Percentiles rank a stretch among this genome's conserved stretches.
Evolutionary conservation across 805 yeast genomes (phyloP).

Genomic region (Tetrapisispora iriomotensis): DNA sequence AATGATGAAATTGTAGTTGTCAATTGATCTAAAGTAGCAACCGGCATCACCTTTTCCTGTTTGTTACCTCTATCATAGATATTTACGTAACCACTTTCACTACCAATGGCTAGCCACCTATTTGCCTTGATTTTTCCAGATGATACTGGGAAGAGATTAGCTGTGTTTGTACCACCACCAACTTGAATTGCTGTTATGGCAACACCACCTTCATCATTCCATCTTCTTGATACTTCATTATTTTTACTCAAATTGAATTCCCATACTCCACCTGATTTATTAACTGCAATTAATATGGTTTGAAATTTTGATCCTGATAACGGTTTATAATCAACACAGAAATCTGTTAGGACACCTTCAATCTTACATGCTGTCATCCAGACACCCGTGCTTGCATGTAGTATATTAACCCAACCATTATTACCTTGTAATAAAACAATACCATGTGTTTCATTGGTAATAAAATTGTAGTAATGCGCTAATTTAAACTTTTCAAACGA

Average conservation of each 20-base stretch:
- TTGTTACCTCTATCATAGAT: slow-evolving; percentile 52
- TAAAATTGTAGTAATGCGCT: slow-evolving; percentile 35
- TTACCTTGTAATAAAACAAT: slow-evolving; percentile 69
- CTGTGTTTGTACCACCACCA: slow-evolving; percentile 43
- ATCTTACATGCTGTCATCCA: slow-evolving; percentile 81
- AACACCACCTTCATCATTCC: slow-evolving; percentile 82
- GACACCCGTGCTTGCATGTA: slow-evolving; percentile 71
- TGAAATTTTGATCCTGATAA: slow-evolving; percentile 17
- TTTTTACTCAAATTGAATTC: slow-evolving; percentile 54
- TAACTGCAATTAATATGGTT: slow-evolving; percentile 46
- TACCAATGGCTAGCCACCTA: slow-evolving; percentile 84
- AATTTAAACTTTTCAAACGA: slow-evolving; percentile 80
- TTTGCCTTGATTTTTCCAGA: slow-evolving; percentile 28
- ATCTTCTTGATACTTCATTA: slow-evolving; percentile 45
- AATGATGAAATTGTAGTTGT: slow-evolving; percentile 71
- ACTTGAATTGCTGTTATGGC: slow-evolving; percentile 70
- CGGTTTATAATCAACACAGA: slow-evolving; percentile 33
- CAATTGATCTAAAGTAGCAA: slow-evolving; percentile 62
- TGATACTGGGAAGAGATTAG: slow-evolving; percentile 19
- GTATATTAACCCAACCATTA: slow-evolving; percentile 82
- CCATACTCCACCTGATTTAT: slow-evolving; percentile 80
- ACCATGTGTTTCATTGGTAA: slow-evolving; percentile 40
- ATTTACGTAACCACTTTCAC: slow-evolving; percentile 80
- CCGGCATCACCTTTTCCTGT: slow-evolving; percentile 33
- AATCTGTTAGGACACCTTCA: slow-evolving; percentile 79